A percentile compares a stretch with the other conserved stretches of the same genome.
These are phyloP conservation scores for Vitis hybrid DNA, from an alignment of 177 flowering plant genomes.

Conservation along the genomic window DNA sequence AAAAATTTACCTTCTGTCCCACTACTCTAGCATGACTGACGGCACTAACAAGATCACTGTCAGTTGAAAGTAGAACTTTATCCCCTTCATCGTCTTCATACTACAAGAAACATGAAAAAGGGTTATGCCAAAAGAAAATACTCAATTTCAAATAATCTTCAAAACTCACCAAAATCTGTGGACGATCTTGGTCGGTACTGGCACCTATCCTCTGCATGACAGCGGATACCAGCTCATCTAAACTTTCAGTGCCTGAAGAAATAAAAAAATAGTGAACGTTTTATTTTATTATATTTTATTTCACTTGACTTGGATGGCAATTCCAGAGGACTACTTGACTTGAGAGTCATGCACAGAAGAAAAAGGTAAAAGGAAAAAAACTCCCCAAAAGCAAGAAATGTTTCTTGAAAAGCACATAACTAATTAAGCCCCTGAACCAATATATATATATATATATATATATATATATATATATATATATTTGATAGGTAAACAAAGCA, in stretches of 20 bases:
- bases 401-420: too few species aligned
- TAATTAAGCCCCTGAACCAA: too few species aligned
- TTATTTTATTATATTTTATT: too few species aligned
- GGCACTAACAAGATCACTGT: constrained; percentile 79
- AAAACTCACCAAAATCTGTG: constrained; percentile 68
- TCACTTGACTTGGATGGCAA: too few species aligned
- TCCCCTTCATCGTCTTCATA: constrained; percentile 99
- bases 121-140: neutral
- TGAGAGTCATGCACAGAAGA: too few species aligned
- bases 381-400: too few species aligned
- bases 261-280: neutral
- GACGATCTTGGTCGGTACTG: constrained; percentile 34
- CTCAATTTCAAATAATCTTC: neutral
- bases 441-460: too few species aligned
- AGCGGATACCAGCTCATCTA: constrained; percentile 68
- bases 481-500: too few species aligned
- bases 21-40: constrained; percentile 66
- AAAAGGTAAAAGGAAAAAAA: too few species aligned
- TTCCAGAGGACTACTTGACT: too few species aligned
- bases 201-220: constrained; percentile 69
- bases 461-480: too few species aligned
- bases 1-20: constrained; percentile 65
- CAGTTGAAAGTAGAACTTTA: constrained; percentile 71
- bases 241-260: constrained; percentile 63
- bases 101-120: constrained; percentile 31